Evolutionary conservation across 2,329 filamentous ascomycete species (phyloP).

Genomic region (Clarireedia hainanense): DNA sequence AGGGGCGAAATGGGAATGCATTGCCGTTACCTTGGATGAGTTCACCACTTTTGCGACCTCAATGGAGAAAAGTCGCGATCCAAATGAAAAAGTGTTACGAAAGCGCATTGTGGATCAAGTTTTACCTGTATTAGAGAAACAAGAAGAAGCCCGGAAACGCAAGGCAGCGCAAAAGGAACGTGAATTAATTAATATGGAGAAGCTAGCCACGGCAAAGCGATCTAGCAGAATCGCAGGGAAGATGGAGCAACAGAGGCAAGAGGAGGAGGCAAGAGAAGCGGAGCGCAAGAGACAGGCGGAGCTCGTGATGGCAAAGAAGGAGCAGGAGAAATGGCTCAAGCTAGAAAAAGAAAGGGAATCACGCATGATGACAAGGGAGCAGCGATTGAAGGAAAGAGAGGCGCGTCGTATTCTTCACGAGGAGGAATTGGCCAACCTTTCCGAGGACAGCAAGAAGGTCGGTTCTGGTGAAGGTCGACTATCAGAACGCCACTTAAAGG

Average conservation of each 20-base stretch:
- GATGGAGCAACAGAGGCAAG: slow-evolving; percentile 66
- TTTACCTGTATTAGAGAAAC: slow-evolving; percentile 74
- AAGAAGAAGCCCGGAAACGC: slow-evolving; percentile 65
- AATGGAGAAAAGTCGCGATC: slow-evolving; percentile 69
- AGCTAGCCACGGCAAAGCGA: slow-evolving; percentile 87
- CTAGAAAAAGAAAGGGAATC: slow-evolving; percentile 68
- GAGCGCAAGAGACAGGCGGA: slow-evolving; percentile 59
- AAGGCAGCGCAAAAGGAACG: slow-evolving; percentile 62
- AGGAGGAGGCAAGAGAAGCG: slow-evolving; percentile 64
- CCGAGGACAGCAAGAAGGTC: slow-evolving; percentile 62
- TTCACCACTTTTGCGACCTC: slow-evolving; percentile 63
- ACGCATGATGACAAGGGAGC: slow-evolving; percentile 75
- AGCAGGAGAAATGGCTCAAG: slow-evolving; percentile 51
- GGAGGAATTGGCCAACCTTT: slow-evolving; percentile 71
- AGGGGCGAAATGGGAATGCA: slow-evolving; percentile 80
- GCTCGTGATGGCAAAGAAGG: slow-evolving; percentile 56
- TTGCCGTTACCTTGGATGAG: slow-evolving; percentile 75
- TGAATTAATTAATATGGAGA: slow-evolving; percentile 73
- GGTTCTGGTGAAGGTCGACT: slow-evolving; percentile 50
- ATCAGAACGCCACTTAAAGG: slow-evolving; percentile 74
- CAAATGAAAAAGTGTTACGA: slow-evolving; percentile 74
- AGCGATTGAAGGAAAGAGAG: slow-evolving; percentile 79
- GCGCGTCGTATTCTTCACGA: slow-evolving; percentile 75
- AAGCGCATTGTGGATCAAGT: slow-evolving; percentile 69
- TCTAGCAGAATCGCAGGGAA: slow-evolving; percentile 84